phyloP scores from a whole-genome alignment of 225 moss, liverwort and hornwort genomes.

The Bryoerythrophyllum caledonicum region DNA sequence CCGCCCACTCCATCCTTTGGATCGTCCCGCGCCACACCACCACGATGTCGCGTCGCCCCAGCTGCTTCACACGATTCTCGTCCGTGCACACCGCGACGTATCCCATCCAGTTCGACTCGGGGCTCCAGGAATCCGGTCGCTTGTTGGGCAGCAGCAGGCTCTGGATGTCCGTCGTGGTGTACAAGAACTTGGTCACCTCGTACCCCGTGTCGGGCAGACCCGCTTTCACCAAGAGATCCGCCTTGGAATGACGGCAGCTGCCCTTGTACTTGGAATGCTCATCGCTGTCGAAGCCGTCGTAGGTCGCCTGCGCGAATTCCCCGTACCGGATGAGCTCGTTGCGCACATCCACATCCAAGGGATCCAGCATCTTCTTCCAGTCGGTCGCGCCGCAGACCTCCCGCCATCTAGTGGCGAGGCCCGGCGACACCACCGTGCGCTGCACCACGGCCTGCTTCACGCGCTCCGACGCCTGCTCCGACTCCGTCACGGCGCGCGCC shows the following conservation, averaged over 20 bases:
- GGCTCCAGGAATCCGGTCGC: slow-evolving; percentile 45
- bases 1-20: slow-evolving; percentile 58
- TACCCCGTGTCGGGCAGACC: slow-evolving; percentile 66
- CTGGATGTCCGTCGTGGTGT: slow-evolving; percentile 52
- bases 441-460: slow-evolving; percentile 11
- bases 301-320: slow-evolving; percentile 62
- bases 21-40: slow-evolving; percentile 77
- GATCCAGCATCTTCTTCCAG: slow-evolving; percentile 59
- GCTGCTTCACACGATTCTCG: slow-evolving; percentile 46
- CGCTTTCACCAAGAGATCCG: slow-evolving; percentile 33
- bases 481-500: neutral
- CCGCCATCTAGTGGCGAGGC: slow-evolving; percentile 44
- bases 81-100: slow-evolving; percentile 73
- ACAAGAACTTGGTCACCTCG: slow-evolving; percentile 65
- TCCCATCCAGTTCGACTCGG: slow-evolving; percentile 75
- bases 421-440: slow-evolving; percentile 21
- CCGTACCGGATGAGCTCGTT: slow-evolving; percentile 69
- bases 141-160: slow-evolving; percentile 35
- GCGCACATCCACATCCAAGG: slow-evolving; percentile 57
- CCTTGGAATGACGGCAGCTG: slow-evolving; percentile 44
- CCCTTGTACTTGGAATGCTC: slow-evolving; percentile 47
- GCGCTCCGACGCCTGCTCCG: too few species aligned
- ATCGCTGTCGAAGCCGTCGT: slow-evolving; percentile 61
- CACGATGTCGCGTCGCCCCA: slow-evolving; percentile 67
- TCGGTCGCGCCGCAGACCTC: slow-evolving; percentile 51